Percentiles rank a stretch among this genome's conserved stretches.
Conservation (phyloP, 257 asterid genomes). For the Solanum neorickii region DNA sequence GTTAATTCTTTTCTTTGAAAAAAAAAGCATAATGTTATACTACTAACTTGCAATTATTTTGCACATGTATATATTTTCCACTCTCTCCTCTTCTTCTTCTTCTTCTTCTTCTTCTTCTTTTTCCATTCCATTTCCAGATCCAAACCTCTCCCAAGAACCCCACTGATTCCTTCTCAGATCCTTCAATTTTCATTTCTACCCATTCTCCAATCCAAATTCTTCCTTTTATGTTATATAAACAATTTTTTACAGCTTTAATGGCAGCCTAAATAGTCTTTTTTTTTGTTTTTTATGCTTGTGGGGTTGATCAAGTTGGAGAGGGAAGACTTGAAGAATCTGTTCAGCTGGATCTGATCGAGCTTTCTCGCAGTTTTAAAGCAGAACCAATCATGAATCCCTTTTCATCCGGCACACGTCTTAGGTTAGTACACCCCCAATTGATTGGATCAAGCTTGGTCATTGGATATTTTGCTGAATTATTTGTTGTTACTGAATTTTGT, state of each 20-base stretch:
- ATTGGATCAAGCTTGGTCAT: not conserved
- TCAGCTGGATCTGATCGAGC: constrained; percentile 56
- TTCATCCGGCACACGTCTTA: constrained; percentile 81
- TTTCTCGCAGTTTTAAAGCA: constrained; percentile 33
- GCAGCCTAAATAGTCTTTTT: not conserved
- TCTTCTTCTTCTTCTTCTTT: no score
- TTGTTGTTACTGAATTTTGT: not conserved
- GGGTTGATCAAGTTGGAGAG: not conserved
- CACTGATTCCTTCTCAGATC: not conserved
- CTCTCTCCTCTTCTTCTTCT: not conserved
- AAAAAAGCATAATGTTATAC: not conserved
- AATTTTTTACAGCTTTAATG: not conserved
- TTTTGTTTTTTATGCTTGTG: not conserved
- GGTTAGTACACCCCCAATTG: constrained; percentile 21
- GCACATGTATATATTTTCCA: not conserved
- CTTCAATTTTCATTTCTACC: not conserved
- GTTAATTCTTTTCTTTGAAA: not conserved
- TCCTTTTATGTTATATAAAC: not conserved
- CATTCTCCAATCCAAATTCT: not conserved
- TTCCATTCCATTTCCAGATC: not conserved
- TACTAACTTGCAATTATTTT: not conserved
- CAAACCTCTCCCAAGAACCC: not conserved
- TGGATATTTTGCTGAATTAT: not conserved
- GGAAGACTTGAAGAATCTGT: not conserved
- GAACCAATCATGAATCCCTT: constrained; percentile 84